Evolutionary conservation across 768 basidiomycete genomes (phyloP).

Genomic region (Suillus brevipes): DNA sequence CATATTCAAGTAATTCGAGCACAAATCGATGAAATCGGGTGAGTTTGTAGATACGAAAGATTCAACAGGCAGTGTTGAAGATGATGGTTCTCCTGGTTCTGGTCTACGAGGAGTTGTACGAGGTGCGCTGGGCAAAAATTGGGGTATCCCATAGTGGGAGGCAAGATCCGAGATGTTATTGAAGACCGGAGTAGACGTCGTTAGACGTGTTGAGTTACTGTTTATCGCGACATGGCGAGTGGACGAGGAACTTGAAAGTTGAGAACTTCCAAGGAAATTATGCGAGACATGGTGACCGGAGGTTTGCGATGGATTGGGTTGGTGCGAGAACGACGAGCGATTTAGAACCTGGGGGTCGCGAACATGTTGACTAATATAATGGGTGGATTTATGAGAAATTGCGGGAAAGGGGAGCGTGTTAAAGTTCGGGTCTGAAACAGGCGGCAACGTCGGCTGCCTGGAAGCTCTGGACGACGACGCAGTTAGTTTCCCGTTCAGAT

Average conservation of each 20-base stretch:
- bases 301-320: constrained; percentile 36
- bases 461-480: constrained; percentile 47
- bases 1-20: constrained; percentile 71
- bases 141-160: constrained; percentile 78
- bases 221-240: constrained; percentile 62
- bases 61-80: constrained; percentile 25
- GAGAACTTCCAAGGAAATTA: constrained; percentile 47
- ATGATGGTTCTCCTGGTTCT: constrained; percentile 33
- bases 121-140: constrained; percentile 67
- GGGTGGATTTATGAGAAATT: constrained; percentile 49
- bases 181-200: constrained; percentile 69
- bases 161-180: constrained; percentile 66
- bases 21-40: constrained; percentile 47
- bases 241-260: constrained; percentile 52
- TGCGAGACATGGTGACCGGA: constrained; percentile 41
- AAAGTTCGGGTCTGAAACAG: constrained; percentile 31
- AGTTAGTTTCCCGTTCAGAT: constrained; percentile 49
- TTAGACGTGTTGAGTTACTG: constrained; percentile 53
- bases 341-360: constrained; percentile 42
- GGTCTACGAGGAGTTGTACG: constrained; percentile 51
- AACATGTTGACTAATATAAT: constrained; percentile 48
- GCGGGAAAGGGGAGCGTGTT: constrained; percentile 35
- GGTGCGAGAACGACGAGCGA: constrained; percentile 42
- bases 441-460: constrained; percentile 56
- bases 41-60: constrained; percentile 23